Evolutionary conservation across 73 alveolate genomes (phyloP).

Genomic region (Blepharisma stoltei): DNA sequence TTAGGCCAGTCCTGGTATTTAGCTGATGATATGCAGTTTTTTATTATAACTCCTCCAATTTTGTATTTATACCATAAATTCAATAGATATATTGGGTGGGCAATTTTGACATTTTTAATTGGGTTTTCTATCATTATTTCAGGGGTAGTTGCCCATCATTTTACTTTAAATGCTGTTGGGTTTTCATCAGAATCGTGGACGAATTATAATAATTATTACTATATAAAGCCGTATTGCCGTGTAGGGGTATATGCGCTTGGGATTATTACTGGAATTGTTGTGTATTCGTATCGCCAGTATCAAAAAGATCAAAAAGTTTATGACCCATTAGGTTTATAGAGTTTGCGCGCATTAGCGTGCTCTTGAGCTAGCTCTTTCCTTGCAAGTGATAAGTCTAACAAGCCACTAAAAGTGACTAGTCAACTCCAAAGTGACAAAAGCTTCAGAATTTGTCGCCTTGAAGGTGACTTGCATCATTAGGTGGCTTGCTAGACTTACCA

Average conservation of each 20-base stretch:
- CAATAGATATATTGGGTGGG: not conserved
- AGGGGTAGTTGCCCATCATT: slow-evolving; percentile 27
- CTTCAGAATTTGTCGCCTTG: no score
- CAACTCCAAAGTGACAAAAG: no score
- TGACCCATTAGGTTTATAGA: no score
- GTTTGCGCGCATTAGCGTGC: no score
- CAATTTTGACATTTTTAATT: not conserved
- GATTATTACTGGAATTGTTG: not conserved
- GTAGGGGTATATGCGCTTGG: not conserved
- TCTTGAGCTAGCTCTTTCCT: no score
- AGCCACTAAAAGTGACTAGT: no score
- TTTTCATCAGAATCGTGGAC: not conserved
- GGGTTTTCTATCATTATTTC: not conserved
- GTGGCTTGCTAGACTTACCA: no score
- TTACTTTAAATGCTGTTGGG: not conserved
- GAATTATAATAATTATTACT: not conserved
- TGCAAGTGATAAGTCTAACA: no score
- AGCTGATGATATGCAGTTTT: slow-evolving; percentile 18
- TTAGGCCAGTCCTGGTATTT: not conserved
- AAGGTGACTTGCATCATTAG: no score
- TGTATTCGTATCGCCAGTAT: no score
- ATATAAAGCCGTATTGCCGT: slow-evolving; percentile 13
- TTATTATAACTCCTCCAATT: not conserved
- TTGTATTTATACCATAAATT: not conserved
- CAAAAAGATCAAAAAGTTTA: no score